Evolutionary conservation across 2,329 filamentous ascomycete genomes (phyloP).

Genomic region (Colletotrichum caudatum): DNA sequence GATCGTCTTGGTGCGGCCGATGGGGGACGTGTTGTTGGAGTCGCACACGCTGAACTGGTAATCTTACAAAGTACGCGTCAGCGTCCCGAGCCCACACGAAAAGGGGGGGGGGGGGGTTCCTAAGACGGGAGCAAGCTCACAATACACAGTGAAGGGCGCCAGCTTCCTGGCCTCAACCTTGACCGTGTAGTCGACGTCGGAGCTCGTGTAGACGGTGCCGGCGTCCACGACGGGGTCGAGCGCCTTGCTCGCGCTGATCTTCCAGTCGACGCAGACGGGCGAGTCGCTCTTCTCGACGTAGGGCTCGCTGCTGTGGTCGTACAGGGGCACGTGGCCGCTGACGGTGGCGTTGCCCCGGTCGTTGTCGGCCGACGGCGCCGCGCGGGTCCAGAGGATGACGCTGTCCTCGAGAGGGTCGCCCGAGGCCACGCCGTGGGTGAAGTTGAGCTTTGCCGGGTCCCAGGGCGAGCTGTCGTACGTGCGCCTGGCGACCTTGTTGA

Average conservation of each 20-base stretch:
- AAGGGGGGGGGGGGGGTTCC: not conserved
- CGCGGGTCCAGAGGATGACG: conserved; percentile 67
- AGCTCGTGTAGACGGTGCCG: conserved; percentile 75
- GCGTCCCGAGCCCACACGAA: conserved; percentile 45
- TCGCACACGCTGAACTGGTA: conserved; percentile 78
- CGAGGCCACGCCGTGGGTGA: conserved; percentile 72
- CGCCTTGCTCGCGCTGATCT: conserved; percentile 63
- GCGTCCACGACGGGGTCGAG: conserved; percentile 59
- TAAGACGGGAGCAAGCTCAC: conserved; percentile 7
- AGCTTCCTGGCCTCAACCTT: conserved; percentile 77
- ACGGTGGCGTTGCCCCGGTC: conserved; percentile 60
- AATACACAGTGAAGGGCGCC: conserved; percentile 73
- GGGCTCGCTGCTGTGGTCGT: conserved; percentile 60
- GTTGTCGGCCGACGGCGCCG: conserved; percentile 58
- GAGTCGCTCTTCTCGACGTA: conserved; percentile 59
- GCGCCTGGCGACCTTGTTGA: conserved; percentile 70
- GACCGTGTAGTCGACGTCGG: conserved; percentile 80
- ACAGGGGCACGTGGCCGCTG: conserved; percentile 57
- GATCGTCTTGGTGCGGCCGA: conserved; percentile 78
- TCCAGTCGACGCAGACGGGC: conserved; percentile 77
- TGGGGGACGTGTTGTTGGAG: conserved; percentile 69
- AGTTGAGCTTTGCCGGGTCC: conserved; percentile 64
- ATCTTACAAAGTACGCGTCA: conserved; percentile 18
- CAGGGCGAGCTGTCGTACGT: conserved; percentile 57
- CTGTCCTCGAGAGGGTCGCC: conserved; percentile 66